Evolutionary conservation across 768 basidiomycete genomes (phyloP).

Genomic region (Lyophyllum atratum): DNA sequence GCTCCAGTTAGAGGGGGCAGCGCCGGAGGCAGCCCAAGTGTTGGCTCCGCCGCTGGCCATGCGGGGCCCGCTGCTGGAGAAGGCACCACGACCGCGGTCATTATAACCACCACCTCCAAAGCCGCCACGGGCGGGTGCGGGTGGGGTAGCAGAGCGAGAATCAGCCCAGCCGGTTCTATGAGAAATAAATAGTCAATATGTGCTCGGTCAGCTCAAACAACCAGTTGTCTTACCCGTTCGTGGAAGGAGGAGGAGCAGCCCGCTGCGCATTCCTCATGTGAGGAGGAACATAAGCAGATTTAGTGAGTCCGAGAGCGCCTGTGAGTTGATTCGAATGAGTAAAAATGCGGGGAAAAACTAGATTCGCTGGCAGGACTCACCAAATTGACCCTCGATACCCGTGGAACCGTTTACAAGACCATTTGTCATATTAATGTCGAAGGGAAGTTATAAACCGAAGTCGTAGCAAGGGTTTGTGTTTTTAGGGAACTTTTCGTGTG

Average conservation of each 20-base stretch:
- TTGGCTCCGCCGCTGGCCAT: slow-evolving; percentile 41
- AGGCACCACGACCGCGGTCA: slow-evolving; percentile 42
- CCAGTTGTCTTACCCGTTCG: slow-evolving; percentile 51
- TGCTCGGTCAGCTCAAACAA: slow-evolving; percentile 7
- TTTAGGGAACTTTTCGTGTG: slow-evolving; percentile 26
- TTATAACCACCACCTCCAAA: slow-evolving; percentile 43
- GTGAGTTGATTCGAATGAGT: slow-evolving; percentile 11
- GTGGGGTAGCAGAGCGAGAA: slow-evolving; percentile 67
- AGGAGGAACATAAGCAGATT: slow-evolving; percentile 87
- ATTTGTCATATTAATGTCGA: slow-evolving; percentile 78
- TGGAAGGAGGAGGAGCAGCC: slow-evolving; percentile 70
- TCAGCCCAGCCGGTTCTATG: slow-evolving; percentile 71
- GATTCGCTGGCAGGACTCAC: slow-evolving; percentile 38
- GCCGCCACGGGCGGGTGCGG: slow-evolving; percentile 46
- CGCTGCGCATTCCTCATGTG: slow-evolving; percentile 86
- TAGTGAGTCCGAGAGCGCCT: slow-evolving; percentile 80
- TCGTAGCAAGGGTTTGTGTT: slow-evolving; percentile 20
- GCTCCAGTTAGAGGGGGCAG: slow-evolving; percentile 38
- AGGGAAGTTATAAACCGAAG: slow-evolving; percentile 26
- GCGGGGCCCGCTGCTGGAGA: slow-evolving; percentile 41
- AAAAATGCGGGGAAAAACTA: slow-evolving; percentile 6
- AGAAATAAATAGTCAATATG: slow-evolving; percentile 13
- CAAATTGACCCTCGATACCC: slow-evolving; percentile 76
- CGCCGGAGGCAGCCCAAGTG: slow-evolving; percentile 42
- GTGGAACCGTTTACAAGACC: slow-evolving; percentile 80